Conservation (phyloP, 2,329 filamentous ascomycete species). For the Fusarium xylarioides region DNA sequence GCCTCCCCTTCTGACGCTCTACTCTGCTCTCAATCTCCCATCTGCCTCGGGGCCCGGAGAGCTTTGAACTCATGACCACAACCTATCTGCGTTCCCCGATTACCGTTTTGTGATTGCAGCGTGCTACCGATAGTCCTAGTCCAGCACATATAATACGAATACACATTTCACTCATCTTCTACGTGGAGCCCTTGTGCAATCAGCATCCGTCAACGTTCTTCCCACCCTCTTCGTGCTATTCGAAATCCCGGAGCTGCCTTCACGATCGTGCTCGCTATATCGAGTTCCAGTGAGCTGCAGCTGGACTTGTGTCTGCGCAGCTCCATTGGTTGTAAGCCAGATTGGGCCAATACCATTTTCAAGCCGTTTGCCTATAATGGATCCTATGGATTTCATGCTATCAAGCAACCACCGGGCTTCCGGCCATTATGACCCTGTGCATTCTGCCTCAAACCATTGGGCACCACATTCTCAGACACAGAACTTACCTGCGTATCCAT, state of each 20-base stretch:
- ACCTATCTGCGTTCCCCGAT: constrained; percentile 38
- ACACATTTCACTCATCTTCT: constrained; percentile 30
- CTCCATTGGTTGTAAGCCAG: background rate
- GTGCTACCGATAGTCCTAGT: constrained; percentile 44
- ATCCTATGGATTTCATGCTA: constrained; percentile 42
- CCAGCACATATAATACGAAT: constrained; percentile 42
- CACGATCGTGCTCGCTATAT: background rate
- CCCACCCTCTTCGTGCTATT: constrained; percentile 13
- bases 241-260: constrained; percentile 4
- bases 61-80: constrained; percentile 38
- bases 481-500: constrained; percentile 33
- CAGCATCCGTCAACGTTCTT: constrained; percentile 14
- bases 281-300: constrained; percentile 4
- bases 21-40: constrained; percentile 7
- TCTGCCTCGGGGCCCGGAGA: constrained; percentile 24
- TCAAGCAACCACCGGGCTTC: constrained; percentile 32
- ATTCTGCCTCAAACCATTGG: constrained; percentile 42
- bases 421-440: constrained; percentile 43
- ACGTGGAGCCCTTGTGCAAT: constrained; percentile 21
- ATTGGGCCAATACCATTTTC: constrained; percentile 2
- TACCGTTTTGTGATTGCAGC: constrained; percentile 41
- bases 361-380: constrained; percentile 34
- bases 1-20: constrained; percentile 1
- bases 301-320: constrained; percentile 3
- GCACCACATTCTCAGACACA: constrained; percentile 34